Percentiles rank a stretch among this genome's conserved stretches.
Evolutionary conservation across 306 rosid genomes (phyloP).

Genomic region (Gynostemma pentaphyllum): DNA sequence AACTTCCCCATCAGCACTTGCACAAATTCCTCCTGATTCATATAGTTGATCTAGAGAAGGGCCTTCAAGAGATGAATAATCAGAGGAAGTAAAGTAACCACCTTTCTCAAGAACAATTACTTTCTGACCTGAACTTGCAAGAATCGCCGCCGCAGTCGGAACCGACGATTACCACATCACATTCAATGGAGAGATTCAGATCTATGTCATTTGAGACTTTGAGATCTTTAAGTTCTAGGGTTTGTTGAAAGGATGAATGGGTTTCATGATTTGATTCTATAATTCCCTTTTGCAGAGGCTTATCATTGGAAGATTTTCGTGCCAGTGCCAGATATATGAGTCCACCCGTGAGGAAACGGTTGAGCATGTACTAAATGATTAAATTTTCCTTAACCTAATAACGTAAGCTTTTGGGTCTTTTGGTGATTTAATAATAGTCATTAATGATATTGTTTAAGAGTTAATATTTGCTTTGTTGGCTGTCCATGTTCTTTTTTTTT

Average conservation of each 20-base stretch:
- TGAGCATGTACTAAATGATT: too few species aligned
- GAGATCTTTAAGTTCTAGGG: conserved; percentile 51
- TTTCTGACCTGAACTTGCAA: conserved; percentile 55
- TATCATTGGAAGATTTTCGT: conserved; percentile 16
- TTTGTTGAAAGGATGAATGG: conserved; percentile 30
- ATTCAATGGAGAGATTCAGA: conserved; percentile 28
- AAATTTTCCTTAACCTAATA: too few species aligned
- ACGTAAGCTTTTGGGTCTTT: too few species aligned
- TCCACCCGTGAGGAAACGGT: too few species aligned
- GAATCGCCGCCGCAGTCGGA: conserved; percentile 79
- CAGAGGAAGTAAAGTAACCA: conserved; percentile 44
- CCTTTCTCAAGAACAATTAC: conserved; percentile 86
- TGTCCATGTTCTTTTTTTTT: neutral
- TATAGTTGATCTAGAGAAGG: conserved; percentile 51
- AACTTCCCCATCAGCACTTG: conserved; percentile 43
- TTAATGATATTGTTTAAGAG: neutral
- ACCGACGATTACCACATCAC: conserved; percentile 63
- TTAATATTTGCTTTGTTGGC: neutral
- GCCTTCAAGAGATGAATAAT: conserved; percentile 72
- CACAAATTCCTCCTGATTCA: conserved; percentile 54
- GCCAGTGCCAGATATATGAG: too few species aligned
- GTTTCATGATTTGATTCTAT: conserved; percentile 41
- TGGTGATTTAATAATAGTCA: too few species aligned
- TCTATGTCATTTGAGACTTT: conserved; percentile 20
- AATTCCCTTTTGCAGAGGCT: conserved; percentile 63